Percentiles rank a stretch among this genome's conserved stretches.
Evolutionary conservation across 192 early-diverging fungal species (phyloP).

Genomic region (Backusella westeae): DNA sequence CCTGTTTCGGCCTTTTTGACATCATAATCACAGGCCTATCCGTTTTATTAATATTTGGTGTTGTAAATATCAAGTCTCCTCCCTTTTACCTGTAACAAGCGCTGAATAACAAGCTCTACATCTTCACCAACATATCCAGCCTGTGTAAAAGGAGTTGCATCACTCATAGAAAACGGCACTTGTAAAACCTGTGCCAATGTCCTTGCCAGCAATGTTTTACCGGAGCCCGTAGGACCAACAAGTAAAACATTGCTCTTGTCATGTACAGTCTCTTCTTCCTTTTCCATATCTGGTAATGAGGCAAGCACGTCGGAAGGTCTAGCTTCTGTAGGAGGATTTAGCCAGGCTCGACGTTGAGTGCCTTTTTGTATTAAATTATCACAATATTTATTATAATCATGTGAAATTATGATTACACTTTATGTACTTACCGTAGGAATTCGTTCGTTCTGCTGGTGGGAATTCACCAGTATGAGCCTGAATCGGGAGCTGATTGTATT

Average conservation of each 20-base stretch:
- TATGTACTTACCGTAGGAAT: background rate
- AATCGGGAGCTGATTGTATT: background rate
- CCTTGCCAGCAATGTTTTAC: conserved; percentile 76
- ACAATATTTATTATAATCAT: background rate
- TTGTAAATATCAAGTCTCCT: background rate
- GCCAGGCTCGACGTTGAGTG: conserved; percentile 28
- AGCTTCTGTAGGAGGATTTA: conserved; percentile 33
- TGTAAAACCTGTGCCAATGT: conserved; percentile 86
- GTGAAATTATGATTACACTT: background rate
- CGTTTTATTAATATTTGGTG: background rate
- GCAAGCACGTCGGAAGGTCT: background rate
- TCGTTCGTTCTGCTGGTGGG: background rate
- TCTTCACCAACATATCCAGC: conserved; percentile 93
- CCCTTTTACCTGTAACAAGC: conserved; percentile 66
- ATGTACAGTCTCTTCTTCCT: conserved; percentile 48
- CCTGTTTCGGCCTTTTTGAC: conserved; percentile 78
- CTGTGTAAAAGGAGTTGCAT: conserved; percentile 88
- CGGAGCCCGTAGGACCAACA: conserved; percentile 84
- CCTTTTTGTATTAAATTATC: conserved; percentile 5
- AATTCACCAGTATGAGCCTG: conserved; percentile 3
- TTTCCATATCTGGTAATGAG: background rate
- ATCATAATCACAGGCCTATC: conserved; percentile 80
- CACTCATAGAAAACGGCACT: conserved; percentile 86
- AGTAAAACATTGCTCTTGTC: conserved; percentile 92
- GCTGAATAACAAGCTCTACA: conserved; percentile 84